Conservation (phyloP, 2,329 filamentous ascomycete species). For the Aschersonia sp. region DNA sequence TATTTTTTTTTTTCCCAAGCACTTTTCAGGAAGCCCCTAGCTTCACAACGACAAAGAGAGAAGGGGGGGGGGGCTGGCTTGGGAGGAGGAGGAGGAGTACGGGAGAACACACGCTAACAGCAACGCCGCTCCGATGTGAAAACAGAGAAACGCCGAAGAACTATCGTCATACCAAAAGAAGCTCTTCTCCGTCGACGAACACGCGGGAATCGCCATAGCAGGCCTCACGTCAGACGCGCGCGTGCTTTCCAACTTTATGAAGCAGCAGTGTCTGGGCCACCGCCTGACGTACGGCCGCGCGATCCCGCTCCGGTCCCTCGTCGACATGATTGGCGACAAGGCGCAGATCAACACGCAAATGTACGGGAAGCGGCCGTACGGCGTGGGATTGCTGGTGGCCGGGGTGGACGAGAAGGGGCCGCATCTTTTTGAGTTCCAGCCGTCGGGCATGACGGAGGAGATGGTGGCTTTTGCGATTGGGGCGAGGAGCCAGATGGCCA, state of each 20-base stretch:
- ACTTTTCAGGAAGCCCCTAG: too few species aligned
- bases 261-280: constrained; percentile 92
- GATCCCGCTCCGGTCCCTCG: constrained; percentile 79
- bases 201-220: constrained; percentile 89
- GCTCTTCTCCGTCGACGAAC: constrained; percentile 90
- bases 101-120: background rate
- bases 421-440: constrained; percentile 97
- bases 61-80: too few species aligned
- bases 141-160: constrained; percentile 97
- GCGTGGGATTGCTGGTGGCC: constrained; percentile 81
- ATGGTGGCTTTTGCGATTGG: constrained; percentile 95
- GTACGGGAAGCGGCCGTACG: constrained; percentile 92
- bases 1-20: too few species aligned
- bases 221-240: constrained; percentile 95
- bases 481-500: constrained; percentile 89
- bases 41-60: too few species aligned
- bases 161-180: constrained; percentile 99
- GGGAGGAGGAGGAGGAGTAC: too few species aligned
- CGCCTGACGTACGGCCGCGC: constrained; percentile 91
- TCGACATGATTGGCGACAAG: constrained; percentile 85
- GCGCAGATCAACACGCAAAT: constrained; percentile 97
- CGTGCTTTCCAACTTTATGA: constrained; percentile 99
- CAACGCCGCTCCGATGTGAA: background rate
- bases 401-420: constrained; percentile 89
- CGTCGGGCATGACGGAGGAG: constrained; percentile 88